phyloP scores from a whole-genome alignment of 2,329 filamentous ascomycete genomes.

The Incumbomyces lentus region DNA sequence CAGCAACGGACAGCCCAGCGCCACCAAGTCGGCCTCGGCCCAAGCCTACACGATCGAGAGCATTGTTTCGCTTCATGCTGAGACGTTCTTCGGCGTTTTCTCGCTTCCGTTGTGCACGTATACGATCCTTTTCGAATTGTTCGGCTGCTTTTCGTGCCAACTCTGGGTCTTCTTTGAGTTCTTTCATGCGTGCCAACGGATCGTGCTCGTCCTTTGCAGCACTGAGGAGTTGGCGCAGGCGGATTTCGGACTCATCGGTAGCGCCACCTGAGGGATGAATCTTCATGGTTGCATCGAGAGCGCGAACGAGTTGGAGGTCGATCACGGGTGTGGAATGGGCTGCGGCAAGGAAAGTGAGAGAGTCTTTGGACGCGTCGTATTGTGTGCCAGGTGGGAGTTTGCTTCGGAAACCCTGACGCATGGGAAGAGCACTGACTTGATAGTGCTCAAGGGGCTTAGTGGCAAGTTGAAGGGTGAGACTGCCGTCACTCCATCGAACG shows the following conservation, averaged over 20 bases:
- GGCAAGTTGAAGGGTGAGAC: slow-evolving; percentile 54
- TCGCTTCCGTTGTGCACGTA: slow-evolving; percentile 43
- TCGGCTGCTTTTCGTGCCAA: slow-evolving; percentile 50
- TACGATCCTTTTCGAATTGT: slow-evolving; percentile 47
- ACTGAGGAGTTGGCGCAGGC: slow-evolving; percentile 50
- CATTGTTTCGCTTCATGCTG: slow-evolving; percentile 38
- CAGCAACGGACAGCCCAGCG: slow-evolving; percentile 43
- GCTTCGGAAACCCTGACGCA: slow-evolving; percentile 40
- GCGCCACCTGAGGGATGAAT: slow-evolving; percentile 46
- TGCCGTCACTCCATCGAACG: slow-evolving; percentile 58
- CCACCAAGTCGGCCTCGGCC: slow-evolving; percentile 35
- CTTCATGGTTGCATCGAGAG: slow-evolving; percentile 50
- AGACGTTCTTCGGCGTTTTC: slow-evolving; percentile 48
- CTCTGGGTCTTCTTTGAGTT: slow-evolving; percentile 52
- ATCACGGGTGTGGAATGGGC: slow-evolving; percentile 45
- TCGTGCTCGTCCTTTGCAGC: slow-evolving; percentile 47
- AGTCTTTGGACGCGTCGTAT: slow-evolving; percentile 47
- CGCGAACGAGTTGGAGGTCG: slow-evolving; percentile 51
- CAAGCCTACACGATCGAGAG: slow-evolving; percentile 39
- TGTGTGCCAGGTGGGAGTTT: slow-evolving; percentile 22
- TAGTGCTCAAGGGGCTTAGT: slow-evolving; percentile 52
- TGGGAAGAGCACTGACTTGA: slow-evolving; percentile 46
- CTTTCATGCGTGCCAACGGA: slow-evolving; percentile 15
- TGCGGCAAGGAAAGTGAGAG: slow-evolving; percentile 54
- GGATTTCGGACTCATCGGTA: slow-evolving; percentile 51